phyloP scores from a whole-genome alignment of 2,329 filamentous ascomycete genomes.

The Arthrobotrys entomopaga region DNA sequence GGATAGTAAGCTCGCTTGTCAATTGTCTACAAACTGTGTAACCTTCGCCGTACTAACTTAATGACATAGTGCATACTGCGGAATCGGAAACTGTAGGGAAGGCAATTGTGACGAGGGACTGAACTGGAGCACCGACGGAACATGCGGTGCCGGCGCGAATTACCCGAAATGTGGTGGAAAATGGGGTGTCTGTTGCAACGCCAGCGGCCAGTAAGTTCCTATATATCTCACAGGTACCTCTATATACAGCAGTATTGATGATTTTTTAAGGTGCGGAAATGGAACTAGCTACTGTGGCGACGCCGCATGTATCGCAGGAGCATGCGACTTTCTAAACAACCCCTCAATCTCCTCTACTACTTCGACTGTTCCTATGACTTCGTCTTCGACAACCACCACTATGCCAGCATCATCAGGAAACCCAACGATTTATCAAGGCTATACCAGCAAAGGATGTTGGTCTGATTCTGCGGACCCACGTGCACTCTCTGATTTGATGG shows the following conservation, averaged over 20 bases:
- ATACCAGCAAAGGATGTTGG: constrained; percentile 35
- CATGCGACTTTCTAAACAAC: background rate
- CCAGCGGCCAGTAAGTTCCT: no score
- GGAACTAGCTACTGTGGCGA: no score
- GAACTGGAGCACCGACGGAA: constrained; percentile 1
- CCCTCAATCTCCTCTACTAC: background rate
- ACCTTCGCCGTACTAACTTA: no score
- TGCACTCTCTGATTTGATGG: background rate
- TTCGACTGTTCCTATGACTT: constrained; percentile 4
- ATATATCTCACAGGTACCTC: no score
- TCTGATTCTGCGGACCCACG: constrained; percentile 5
- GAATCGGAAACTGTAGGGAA: constrained; percentile 18
- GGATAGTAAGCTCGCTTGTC: constrained; percentile 4
- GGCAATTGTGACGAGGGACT: constrained; percentile 8
- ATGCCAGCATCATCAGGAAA: constrained; percentile 13
- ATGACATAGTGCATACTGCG: background rate
- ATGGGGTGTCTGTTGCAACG: constrained; percentile 18
- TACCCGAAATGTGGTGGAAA: constrained; percentile 12
- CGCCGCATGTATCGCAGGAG: no score
- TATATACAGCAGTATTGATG: no score
- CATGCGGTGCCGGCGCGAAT: constrained; percentile 2
- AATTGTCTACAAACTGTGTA: no score
- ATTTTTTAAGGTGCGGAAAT: no score
- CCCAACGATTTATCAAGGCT: constrained; percentile 31
- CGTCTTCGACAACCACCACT: constrained; percentile 22